Base-by-base conservation (phyloP, 2,329 filamentous ascomycete genomes). In the Aspergillus puulaauensis region DNA sequence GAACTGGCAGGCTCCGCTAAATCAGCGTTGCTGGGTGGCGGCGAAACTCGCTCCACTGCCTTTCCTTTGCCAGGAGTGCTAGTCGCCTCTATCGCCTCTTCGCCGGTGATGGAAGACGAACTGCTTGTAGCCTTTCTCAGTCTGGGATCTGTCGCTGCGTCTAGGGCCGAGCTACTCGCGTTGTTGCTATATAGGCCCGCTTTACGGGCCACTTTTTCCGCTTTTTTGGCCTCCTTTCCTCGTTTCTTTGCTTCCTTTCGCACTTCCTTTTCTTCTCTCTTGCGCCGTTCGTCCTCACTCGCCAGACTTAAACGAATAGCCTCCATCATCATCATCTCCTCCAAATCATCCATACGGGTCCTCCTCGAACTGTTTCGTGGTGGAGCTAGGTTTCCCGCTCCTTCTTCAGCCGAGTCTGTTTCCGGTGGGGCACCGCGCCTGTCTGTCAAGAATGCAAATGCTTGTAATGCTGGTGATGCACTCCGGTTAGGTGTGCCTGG, bases 271-370 rank as follows among this genome's bases (percentile, higher is more conserved):
- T 95, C 90, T 49, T 90, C 88, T 68, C 91, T 95, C 47, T 85
- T 88, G 65, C 91, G 90, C n/a, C 93, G 85, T 43, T 98, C 93
- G 68, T 98, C 93, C 72, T 99, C 95, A 1, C 91, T 88, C 0
- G 90, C 92, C n/a, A 99, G 80, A 48, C 92, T 96, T 31, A 96
- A 75, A 40, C 95, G 83, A 48, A 99, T 96, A 0, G 95, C 95
- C 73, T 99, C 95, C 82, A 95, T 91, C 81, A 98, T 92, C 95
- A 99, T 99, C 80, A 99, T 90, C 49, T 96, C 93, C 72, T 99
- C 95, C 0, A 98, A 82, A 65, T 98, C 93, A 21, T 96, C 91
- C 70, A 96, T 86, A 31, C 91, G 83, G 56, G 75, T 83, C 60
- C 85, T 78, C 59, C 87, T 77, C 37, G 83, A 83, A 64, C 80